Evolutionary conservation across 306 rosid species (phyloP).

Genomic region (Vicia sativa): DNA sequence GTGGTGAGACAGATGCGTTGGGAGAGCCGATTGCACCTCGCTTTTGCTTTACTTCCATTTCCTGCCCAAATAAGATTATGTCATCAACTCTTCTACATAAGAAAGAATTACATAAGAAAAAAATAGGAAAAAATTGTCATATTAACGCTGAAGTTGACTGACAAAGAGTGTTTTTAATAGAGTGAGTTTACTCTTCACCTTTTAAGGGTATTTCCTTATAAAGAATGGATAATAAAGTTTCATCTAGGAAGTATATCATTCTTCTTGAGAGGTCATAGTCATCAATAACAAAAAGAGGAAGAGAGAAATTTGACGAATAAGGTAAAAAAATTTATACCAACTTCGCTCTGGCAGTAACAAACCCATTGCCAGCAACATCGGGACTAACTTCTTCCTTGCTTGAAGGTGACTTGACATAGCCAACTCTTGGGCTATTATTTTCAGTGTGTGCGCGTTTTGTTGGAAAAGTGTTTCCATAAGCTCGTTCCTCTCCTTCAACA

Average conservation of each 20-base stretch:
- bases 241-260: slow-evolving; percentile 23
- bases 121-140: background rate
- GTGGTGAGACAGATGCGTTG: slow-evolving; percentile 42
- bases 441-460: slow-evolving; percentile 69
- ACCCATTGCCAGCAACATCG: slow-evolving; percentile 57
- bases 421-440: slow-evolving; percentile 54
- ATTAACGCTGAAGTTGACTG: slow-evolving; percentile 13
- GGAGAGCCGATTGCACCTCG: slow-evolving; percentile 44
- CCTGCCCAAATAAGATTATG: slow-evolving; percentile 30
- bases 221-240: slow-evolving; percentile 10
- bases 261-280: background rate
- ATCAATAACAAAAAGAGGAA: background rate
- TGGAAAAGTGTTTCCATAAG: slow-evolving; percentile 47
- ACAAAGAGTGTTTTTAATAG: slow-evolving; percentile 17
- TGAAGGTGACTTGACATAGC: slow-evolving; percentile 58
- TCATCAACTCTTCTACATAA: slow-evolving; percentile 12
- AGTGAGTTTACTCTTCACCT: slow-evolving; percentile 18
- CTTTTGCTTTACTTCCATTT: slow-evolving; percentile 42
- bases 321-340: slow-evolving; percentile 35
- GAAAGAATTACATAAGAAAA: background rate
- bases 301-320: background rate
- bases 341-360: slow-evolving; percentile 55
- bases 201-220: background rate
- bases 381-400: slow-evolving; percentile 57
- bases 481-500: slow-evolving; percentile 63